A percentile compares a stretch with the other conserved stretches of the same genome.
phyloP scores from a whole-genome alignment of 768 basidiomycete genomes.

The Mycena chlorophos region DNA sequence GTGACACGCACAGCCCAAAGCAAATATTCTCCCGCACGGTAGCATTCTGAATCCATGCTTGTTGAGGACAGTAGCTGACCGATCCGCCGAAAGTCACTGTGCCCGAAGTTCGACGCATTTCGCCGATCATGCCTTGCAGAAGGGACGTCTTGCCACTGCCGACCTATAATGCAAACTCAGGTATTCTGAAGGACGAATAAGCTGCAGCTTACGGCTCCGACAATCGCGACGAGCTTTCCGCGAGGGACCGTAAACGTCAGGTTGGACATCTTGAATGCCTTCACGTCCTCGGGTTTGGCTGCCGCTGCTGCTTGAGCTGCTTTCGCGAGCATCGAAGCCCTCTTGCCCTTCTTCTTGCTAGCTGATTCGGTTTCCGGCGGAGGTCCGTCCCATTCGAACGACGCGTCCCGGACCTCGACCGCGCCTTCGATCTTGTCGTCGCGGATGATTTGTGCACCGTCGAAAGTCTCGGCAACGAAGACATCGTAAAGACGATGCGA shows the following conservation, averaged over 20 bases:
- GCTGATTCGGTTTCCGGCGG: slow-evolving; percentile 49
- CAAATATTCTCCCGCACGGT: slow-evolving; percentile 89
- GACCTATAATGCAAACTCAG: slow-evolving; percentile 28
- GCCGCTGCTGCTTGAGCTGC: slow-evolving; percentile 19
- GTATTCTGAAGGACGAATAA: background rate
- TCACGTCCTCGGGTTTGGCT: slow-evolving; percentile 34
- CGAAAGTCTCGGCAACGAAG: slow-evolving; percentile 79
- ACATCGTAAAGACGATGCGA: slow-evolving; percentile 73
- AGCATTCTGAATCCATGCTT: slow-evolving; percentile 90
- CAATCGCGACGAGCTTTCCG: slow-evolving; percentile 81
- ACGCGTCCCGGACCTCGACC: slow-evolving; percentile 63
- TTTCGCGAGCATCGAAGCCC: slow-evolving; percentile 11
- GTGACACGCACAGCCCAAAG: slow-evolving; percentile 72
- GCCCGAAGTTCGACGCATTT: slow-evolving; percentile 76
- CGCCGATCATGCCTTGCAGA: slow-evolving; percentile 74
- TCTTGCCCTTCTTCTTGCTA: slow-evolving; percentile 36
- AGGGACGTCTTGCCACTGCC: slow-evolving; percentile 72
- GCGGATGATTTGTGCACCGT: slow-evolving; percentile 50
- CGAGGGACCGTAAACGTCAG: slow-evolving; percentile 69
- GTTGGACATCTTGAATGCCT: slow-evolving; percentile 62
- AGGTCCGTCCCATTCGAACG: slow-evolving; percentile 87
- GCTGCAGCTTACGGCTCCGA: slow-evolving; percentile 71
- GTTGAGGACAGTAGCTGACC: slow-evolving; percentile 83
- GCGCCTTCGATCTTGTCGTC: slow-evolving; percentile 63
- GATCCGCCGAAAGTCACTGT: slow-evolving; percentile 71